Conservation (phyloP, 2,329 filamentous ascomycete genomes). For the Botrytis porri region DNA sequence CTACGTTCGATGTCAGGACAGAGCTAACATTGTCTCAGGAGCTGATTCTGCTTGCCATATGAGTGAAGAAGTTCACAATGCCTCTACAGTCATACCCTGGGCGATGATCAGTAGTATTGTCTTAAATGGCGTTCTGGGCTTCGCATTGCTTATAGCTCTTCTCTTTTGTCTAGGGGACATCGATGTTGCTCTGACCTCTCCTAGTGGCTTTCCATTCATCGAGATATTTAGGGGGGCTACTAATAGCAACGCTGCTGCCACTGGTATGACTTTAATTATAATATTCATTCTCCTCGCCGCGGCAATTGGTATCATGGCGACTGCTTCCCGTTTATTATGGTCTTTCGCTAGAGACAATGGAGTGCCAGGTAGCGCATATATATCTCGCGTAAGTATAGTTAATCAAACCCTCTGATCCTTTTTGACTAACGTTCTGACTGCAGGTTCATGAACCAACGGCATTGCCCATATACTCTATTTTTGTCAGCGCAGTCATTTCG, state of each 20-base stretch:
- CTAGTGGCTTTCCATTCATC: slow-evolving; percentile 46
- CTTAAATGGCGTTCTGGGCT: slow-evolving; percentile 47
- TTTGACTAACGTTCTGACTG: slow-evolving; percentile 5
- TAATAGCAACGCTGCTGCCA: slow-evolving; percentile 45
- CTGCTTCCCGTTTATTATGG: slow-evolving; percentile 41
- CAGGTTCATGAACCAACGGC: slow-evolving; percentile 28
- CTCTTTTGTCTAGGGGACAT: slow-evolving; percentile 40
- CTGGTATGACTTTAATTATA: slow-evolving; percentile 47
- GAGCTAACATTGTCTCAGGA: slow-evolving; percentile 12
- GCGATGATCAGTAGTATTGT: slow-evolving; percentile 45
- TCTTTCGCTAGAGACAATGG: slow-evolving; percentile 47
- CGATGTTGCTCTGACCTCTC: slow-evolving; percentile 40
- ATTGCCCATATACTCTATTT: slow-evolving; percentile 29
- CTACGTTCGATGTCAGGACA: background rate
- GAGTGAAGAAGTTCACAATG: slow-evolving; percentile 22
- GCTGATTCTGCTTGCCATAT: slow-evolving; percentile 19
- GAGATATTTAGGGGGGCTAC: slow-evolving; percentile 51
- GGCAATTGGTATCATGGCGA: slow-evolving; percentile 40
- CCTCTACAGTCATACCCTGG: slow-evolving; percentile 19
- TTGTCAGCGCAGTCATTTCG: slow-evolving; percentile 37
- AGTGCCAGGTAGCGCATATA: slow-evolving; percentile 41
- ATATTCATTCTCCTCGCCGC: slow-evolving; percentile 40
- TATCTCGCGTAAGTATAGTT: slow-evolving; percentile 36
- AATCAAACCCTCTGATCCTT: background rate
- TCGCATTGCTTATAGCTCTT: slow-evolving; percentile 40